phyloP scores from a whole-genome alignment of 192 early-diverging fungal genomes.

The Irineochytrium annulatum region DNA sequence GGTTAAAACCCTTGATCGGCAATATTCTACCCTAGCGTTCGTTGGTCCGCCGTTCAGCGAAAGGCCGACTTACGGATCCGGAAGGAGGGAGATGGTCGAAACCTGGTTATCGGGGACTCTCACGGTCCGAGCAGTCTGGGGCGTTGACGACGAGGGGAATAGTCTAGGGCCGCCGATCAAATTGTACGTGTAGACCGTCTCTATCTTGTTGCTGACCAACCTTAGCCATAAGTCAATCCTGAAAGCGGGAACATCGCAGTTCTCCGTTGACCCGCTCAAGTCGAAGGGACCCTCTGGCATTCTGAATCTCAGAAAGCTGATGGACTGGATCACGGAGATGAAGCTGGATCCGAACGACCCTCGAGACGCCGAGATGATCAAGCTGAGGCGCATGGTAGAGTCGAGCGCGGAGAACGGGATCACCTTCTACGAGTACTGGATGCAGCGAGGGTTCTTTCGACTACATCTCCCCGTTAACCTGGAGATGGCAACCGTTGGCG shows the following conservation, averaged over 20 bases:
- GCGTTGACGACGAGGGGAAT: conserved; percentile 36
- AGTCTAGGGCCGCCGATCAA: conserved; percentile 26
- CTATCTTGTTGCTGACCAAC: not conserved
- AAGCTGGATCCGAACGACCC: conserved; percentile 49
- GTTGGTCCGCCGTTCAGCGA: conserved; percentile 23
- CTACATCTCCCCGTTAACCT: conserved; percentile 39
- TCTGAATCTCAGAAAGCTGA: conserved; percentile 31
- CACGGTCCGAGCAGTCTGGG: conserved; percentile 35
- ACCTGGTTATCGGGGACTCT: conserved; percentile 32
- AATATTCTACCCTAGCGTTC: conserved; percentile 9
- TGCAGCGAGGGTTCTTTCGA: conserved; percentile 32
- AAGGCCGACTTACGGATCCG: not conserved
- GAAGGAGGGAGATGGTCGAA: not conserved
- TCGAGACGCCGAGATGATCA: conserved; percentile 33
- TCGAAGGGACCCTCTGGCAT: conserved; percentile 21
- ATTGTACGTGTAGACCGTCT: conserved; percentile 18
- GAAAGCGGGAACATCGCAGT: not conserved
- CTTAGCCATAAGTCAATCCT: conserved; percentile 7
- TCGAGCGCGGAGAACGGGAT: conserved; percentile 20
- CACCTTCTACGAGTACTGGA: conserved; percentile 30
- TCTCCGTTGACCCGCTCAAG: conserved; percentile 23
- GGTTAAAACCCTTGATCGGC: conserved; percentile 18
- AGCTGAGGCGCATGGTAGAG: conserved; percentile 33
- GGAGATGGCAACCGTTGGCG: conserved; percentile 17
- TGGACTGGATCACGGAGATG: conserved; percentile 41